Conservation (phyloP, 2,329 filamentous ascomycete species). For the Botrytis fragariae region DNA sequence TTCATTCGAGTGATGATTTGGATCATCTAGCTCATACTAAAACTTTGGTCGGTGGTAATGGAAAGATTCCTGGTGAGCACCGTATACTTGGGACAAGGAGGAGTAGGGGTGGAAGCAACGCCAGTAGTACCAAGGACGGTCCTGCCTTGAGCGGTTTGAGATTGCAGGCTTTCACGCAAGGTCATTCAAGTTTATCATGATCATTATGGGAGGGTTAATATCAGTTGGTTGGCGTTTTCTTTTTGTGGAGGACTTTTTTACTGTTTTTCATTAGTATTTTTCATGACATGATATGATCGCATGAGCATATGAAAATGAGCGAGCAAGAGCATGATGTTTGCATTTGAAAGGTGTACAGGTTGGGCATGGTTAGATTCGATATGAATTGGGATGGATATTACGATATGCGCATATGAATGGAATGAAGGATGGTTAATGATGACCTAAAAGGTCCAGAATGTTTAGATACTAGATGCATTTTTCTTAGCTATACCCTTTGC, state of each 20-base stretch:
- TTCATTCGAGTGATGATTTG: constrained; percentile 17
- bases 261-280: constrained; percentile 4
- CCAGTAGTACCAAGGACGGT: constrained; percentile 24
- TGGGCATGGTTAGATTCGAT: constrained; percentile 11
- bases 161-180: constrained; percentile 12
- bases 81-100: constrained; percentile 20
- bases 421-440: constrained; percentile 9
- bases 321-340: constrained; percentile 6
- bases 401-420: constrained; percentile 10
- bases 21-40: constrained; percentile 16
- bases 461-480: constrained; percentile 8
- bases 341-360: constrained; percentile 12
- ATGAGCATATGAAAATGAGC: constrained; percentile 7
- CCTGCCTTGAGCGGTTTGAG: constrained; percentile 12
- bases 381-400: constrained; percentile 10
- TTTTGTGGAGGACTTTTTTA: neutral
- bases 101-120: constrained; percentile 25
- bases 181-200: constrained; percentile 10
- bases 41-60: constrained; percentile 15
- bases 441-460: constrained; percentile 9
- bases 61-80: constrained; percentile 19
- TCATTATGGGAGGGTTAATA: neutral
- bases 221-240: neutral
- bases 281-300: constrained; percentile 10
- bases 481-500: constrained; percentile 12